These are phyloP conservation scores for Gentiana straminea DNA, from an alignment of 257 asterid species.

Conservation along the genomic window DNA sequence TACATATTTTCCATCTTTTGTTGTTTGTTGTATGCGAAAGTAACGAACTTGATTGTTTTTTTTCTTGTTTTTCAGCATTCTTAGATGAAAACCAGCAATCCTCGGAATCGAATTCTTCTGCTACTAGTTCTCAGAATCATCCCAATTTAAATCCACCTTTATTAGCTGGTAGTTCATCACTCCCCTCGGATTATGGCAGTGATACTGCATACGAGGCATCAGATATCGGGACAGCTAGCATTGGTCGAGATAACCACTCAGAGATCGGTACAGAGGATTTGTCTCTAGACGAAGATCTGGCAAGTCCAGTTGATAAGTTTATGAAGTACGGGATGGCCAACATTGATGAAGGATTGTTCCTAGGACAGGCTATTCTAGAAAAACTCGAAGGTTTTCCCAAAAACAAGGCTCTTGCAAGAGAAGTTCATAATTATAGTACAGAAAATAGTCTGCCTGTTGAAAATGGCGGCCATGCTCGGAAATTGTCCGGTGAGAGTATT, in stretches of 20 bases:
- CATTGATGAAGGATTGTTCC: conserved; percentile 88
- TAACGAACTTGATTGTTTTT: conserved; percentile 7
- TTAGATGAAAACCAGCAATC: conserved; percentile 59
- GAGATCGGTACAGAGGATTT: conserved; percentile 72
- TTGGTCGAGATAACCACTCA: conserved; percentile 71
- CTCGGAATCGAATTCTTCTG: conserved; percentile 35
- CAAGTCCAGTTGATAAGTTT: conserved; percentile 81
- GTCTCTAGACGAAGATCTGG: conserved; percentile 50
- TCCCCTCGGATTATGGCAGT: conserved; percentile 81
- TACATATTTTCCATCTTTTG: background rate
- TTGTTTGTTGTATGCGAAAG: background rate
- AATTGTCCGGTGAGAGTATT: conserved; percentile 59
- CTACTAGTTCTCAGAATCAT: conserved; percentile 29
- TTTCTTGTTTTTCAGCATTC: conserved; percentile 53
- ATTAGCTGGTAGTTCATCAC: conserved; percentile 51
- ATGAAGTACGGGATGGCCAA: conserved; percentile 91
- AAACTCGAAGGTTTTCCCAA: conserved; percentile 73
- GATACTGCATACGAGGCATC: conserved; percentile 88
- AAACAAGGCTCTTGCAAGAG: conserved; percentile 39
- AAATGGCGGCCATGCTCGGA: conserved; percentile 55
- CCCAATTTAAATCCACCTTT: conserved; percentile 38
- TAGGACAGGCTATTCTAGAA: conserved; percentile 92
- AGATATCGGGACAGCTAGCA: conserved; percentile 65
- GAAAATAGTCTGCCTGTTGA: conserved; percentile 36
- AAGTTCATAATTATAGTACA: conserved; percentile 14